Conservation (phyloP, 2,329 filamentous ascomycete species). For the Fonsecaea pugnacius region DNA sequence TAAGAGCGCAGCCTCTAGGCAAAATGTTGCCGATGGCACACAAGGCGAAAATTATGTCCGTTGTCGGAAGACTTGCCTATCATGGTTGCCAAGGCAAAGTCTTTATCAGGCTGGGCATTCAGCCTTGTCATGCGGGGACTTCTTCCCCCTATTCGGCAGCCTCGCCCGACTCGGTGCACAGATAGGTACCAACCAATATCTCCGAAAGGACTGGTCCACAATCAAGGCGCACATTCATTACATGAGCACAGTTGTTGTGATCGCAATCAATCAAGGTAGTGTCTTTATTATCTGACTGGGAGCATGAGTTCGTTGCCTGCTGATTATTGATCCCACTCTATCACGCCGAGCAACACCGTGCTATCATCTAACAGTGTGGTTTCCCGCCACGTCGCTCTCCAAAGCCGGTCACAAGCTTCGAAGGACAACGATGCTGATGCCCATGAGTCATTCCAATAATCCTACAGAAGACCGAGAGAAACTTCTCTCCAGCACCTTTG, state of each 20-base stretch:
- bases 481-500: conserved; percentile 3
- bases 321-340: conserved; percentile 13
- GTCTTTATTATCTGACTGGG: conserved; percentile 20
- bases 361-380: conserved; percentile 4
- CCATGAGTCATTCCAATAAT: conserved; percentile 19
- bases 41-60: conserved; percentile 1
- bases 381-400: conserved; percentile 16
- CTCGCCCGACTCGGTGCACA: too few species aligned
- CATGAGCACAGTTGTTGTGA: background rate
- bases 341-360: conserved; percentile 5
- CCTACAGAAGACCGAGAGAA: conserved; percentile 17
- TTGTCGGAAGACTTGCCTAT: conserved; percentile 18
- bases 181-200: background rate
- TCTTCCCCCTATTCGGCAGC: conserved; percentile 22
- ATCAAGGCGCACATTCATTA: background rate
- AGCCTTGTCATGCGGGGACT: conserved; percentile 12
- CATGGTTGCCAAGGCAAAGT: background rate
- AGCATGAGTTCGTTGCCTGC: conserved; percentile 23
- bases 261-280: conserved; percentile 19
- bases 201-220: background rate
- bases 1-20: background rate
- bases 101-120: conserved; percentile 10
- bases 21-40: background rate
- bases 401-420: conserved; percentile 11
- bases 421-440: background rate